Evolutionary conservation across 2,329 filamentous ascomycete species (phyloP).

Genomic region (Penicillium palitans): DNA sequence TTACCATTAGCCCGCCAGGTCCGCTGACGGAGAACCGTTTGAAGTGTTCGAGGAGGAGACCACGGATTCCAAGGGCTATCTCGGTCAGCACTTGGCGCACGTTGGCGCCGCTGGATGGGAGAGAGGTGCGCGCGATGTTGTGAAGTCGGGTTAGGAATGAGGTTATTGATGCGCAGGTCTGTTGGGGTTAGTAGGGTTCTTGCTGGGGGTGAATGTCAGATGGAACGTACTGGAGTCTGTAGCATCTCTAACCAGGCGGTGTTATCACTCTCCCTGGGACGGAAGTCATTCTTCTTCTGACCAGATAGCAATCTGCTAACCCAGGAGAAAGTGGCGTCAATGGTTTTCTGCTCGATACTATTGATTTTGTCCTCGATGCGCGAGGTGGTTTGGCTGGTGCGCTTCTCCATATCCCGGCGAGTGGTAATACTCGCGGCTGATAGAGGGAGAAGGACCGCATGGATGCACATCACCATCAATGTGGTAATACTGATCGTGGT

Average conservation of each 20-base stretch:
- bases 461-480: constrained; percentile 89
- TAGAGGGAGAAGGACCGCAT: constrained; percentile 84
- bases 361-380: constrained; percentile 84
- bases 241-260: constrained; percentile 65
- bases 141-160: constrained; percentile 73
- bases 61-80: constrained; percentile 74
- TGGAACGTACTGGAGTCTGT: constrained; percentile 64
- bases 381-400: constrained; percentile 69
- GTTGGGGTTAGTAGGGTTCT: not conserved
- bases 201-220: not conserved
- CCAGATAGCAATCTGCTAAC: constrained; percentile 68
- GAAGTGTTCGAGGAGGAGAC: constrained; percentile 85
- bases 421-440: constrained; percentile 89
- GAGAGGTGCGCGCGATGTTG: constrained; percentile 62
- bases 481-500: constrained; percentile 85
- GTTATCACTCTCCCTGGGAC: constrained; percentile 74
- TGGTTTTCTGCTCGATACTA: constrained; percentile 65
- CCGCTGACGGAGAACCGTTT: constrained; percentile 92
- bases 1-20: constrained; percentile 90
- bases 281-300: constrained; percentile 87
- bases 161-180: constrained; percentile 77
- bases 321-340: constrained; percentile 76
- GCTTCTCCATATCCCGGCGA: constrained; percentile 83
- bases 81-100: constrained; percentile 80
- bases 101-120: constrained; percentile 68